Evolutionary conservation across 805 yeast species (phyloP).

Genomic region (Pichia thaimueangensis): DNA sequence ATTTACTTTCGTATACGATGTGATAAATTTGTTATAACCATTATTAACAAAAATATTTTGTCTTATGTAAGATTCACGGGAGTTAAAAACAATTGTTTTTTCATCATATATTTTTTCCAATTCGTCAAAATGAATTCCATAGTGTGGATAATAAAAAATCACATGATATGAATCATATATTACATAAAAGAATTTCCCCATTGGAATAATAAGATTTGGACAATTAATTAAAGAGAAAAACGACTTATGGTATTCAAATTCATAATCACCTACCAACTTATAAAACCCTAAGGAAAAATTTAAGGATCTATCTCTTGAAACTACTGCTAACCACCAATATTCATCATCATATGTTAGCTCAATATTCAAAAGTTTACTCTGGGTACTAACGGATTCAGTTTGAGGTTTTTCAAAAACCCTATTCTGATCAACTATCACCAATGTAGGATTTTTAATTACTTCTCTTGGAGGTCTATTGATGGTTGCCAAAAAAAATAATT

Average conservation of each 20-base stretch:
- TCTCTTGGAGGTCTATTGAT: constrained; percentile 14
- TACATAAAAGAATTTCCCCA: constrained; percentile 14
- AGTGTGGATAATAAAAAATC: constrained; percentile 14
- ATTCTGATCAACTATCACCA: constrained; percentile 10
- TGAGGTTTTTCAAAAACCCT: constrained; percentile 18
- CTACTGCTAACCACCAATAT: constrained; percentile 11
- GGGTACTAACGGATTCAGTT: constrained; percentile 10
- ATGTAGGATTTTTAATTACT: constrained; percentile 14
- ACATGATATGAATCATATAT: constrained; percentile 17
- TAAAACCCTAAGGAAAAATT: constrained; percentile 16
- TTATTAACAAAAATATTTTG: constrained; percentile 3
- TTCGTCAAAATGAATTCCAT: neutral
- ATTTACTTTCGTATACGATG: constrained; percentile 1
- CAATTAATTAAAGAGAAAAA: constrained; percentile 7
- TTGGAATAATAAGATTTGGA: constrained; percentile 17
- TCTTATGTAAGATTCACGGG: neutral
- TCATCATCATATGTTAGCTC: constrained; percentile 8
- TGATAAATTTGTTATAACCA: constrained; percentile 6
- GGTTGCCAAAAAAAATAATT: constrained; percentile 16
- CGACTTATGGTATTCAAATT: neutral
- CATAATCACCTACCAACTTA: constrained; percentile 5
- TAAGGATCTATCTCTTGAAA: constrained; percentile 16
- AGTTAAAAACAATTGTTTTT: neutral
- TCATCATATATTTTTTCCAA: neutral
- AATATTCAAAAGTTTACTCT: neutral